Base-by-base conservation (phyloP, 2,329 filamentous ascomycete genomes). In the Venturia oleaginea region DNA sequence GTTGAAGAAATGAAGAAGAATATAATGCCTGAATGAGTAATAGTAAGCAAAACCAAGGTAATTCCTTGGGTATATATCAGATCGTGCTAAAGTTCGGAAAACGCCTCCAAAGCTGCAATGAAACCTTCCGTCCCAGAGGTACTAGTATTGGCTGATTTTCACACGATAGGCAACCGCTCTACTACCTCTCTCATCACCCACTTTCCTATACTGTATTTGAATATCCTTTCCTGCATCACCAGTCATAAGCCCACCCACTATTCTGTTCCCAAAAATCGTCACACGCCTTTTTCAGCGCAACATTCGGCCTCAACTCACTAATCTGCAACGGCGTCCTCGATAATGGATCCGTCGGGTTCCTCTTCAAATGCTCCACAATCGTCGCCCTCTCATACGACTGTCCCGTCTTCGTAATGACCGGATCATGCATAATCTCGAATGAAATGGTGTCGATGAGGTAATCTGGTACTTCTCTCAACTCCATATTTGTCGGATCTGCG, bases 351-450 rank as follows among this genome's bases (percentile, higher is more conserved):
- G 84, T 89, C 0, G 82, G 81, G 40, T 85, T 85, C 27, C 89
- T 82, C 70, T 89, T 88, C 32, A 99, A 80, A 72, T 97, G 92
- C 75, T 96, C 91, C 71, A 92, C 81, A 66, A 99, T 88, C 19
- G 90, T 90, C 0, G 90, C 83, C 51, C 93, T 84, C 74, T 97
- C 94, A 73, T 96, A 99, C 1, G 89, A 94, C 68, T 92, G 90
- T 15, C 94, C 94, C 1, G 89, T 92, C 71, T 89, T 92, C 0
- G 90, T 93, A 2, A 81, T 77, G 0, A 81, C 87, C 80, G 75
- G 89, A 71, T 92, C 89, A 40, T 88, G 78, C 86, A 92, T 89
- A 66, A 92, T 81, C 55, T 82, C 81, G 69, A 92, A 91, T 10
- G 82, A 86, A 43, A 92, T 91, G 66, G 89, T 88, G 72, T 93